phyloP scores from a whole-genome alignment of 176 grass and related monocot genomes.

The Dendrocalamus sinicus region DNA sequence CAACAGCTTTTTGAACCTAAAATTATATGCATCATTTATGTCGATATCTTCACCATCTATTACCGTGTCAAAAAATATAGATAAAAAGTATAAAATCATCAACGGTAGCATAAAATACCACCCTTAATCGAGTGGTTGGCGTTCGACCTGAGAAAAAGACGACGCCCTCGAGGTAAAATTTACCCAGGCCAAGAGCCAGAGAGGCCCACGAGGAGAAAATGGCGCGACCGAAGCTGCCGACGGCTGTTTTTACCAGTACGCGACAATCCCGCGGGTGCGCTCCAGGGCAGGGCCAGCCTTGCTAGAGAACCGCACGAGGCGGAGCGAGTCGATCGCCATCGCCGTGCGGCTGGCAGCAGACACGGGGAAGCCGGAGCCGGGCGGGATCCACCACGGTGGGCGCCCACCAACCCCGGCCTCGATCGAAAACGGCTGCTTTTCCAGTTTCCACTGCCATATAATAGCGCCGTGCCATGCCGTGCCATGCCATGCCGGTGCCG shows the following conservation, averaged over 20 bases:
- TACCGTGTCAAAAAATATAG: too few species aligned
- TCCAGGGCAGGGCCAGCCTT: not conserved
- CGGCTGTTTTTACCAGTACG: not conserved
- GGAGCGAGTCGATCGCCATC: not conserved
- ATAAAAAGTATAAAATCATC: too few species aligned
- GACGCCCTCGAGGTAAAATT: not conserved
- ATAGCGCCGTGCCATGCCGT: not conserved
- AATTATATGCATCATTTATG: too few species aligned
- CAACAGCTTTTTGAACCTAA: too few species aligned
- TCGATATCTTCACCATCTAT: rapidly evolving
- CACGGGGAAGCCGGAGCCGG: not conserved
- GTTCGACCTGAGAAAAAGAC: too few species aligned
- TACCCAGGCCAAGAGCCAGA: too few species aligned
- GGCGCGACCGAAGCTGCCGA: not conserved
- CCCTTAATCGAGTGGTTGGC: not conserved
- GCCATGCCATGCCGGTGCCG: too few species aligned
- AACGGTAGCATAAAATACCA: too few species aligned
- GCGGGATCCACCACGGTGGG: not conserved
- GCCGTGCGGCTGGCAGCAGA: not conserved
- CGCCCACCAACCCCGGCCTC: not conserved
- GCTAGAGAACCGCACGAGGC: not conserved
- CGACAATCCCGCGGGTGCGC: not conserved
- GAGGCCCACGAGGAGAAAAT: not conserved
- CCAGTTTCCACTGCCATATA: not conserved
- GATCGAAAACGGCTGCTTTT: not conserved